Evolutionary conservation across 2,329 filamentous ascomycete species (phyloP).

Genomic region (Aureobasidium zeae): DNA sequence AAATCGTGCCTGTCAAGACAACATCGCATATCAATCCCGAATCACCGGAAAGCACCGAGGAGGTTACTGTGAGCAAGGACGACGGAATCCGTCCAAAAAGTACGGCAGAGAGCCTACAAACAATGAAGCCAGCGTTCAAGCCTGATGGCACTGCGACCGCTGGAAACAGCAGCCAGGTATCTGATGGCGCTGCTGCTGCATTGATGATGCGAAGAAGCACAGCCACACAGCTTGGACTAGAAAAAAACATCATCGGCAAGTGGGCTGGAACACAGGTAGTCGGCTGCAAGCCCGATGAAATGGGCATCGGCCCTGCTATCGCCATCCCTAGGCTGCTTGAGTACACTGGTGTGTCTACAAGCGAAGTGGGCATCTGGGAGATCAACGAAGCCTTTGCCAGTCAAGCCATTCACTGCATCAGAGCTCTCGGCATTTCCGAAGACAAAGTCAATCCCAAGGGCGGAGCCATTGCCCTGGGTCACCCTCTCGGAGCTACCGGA

Average conservation of each 20-base stretch:
- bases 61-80: slow-evolving; percentile 63
- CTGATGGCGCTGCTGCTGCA: slow-evolving; percentile 75
- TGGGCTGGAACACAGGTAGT: slow-evolving; percentile 69
- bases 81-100: slow-evolving; percentile 70
- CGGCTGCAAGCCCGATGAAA: slow-evolving; percentile 80
- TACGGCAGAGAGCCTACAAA: slow-evolving; percentile 59
- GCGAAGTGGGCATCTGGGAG: slow-evolving; percentile 79
- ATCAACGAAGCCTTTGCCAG: slow-evolving; percentile 74
- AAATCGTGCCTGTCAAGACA: slow-evolving; percentile 75
- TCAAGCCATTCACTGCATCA: slow-evolving; percentile 60
- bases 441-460: slow-evolving; percentile 82
- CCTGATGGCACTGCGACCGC: slow-evolving; percentile 68
- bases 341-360: slow-evolving; percentile 54
- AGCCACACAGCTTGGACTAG: slow-evolving; percentile 62
- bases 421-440: slow-evolving; percentile 58
- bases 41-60: slow-evolving; percentile 39
- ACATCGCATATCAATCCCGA: slow-evolving; percentile 56
- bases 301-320: slow-evolving; percentile 82
- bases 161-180: slow-evolving; percentile 77
- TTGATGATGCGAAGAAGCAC: slow-evolving; percentile 79
- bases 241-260: slow-evolving; percentile 63
- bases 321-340: slow-evolving; percentile 76
- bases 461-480: slow-evolving; percentile 87
- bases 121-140: slow-evolving; percentile 79
- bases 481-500: slow-evolving; percentile 82